Evolutionary conservation across 371 early-diverging fungal genomes (phyloP).

Genomic region (Rhizomucor miehei): DNA sequence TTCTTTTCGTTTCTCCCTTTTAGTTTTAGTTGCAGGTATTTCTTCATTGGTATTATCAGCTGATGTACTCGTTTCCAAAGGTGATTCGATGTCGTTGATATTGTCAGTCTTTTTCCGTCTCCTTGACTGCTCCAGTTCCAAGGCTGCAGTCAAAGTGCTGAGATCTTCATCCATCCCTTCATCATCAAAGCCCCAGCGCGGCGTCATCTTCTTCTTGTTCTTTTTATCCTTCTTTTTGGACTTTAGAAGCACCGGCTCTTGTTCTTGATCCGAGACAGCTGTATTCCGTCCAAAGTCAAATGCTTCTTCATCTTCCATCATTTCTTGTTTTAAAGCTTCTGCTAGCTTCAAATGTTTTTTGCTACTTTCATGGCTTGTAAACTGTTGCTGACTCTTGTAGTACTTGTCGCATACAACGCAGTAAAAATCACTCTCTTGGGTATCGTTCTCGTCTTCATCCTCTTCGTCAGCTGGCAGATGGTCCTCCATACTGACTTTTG

Average conservation of each 20-base stretch:
- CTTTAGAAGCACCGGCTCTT: slow-evolving; percentile 20
- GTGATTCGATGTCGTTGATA: slow-evolving; percentile 7
- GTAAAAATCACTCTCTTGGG: slow-evolving; percentile 48
- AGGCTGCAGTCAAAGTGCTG: slow-evolving; percentile 22
- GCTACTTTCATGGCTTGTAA: slow-evolving; percentile 73
- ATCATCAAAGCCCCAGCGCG: slow-evolving; percentile 26
- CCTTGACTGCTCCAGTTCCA: slow-evolving; percentile 19
- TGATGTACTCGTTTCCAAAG: slow-evolving; percentile 8
- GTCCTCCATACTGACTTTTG: slow-evolving; percentile 28
- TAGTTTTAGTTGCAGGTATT: slow-evolving; percentile 39
- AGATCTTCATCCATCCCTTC: slow-evolving; percentile 24
- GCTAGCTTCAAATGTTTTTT: slow-evolving; percentile 75
- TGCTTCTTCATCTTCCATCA: slow-evolving; percentile 59
- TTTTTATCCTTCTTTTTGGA: slow-evolving; percentile 31
- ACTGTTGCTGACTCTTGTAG: slow-evolving; percentile 75
- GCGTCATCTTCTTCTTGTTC: slow-evolving; percentile 36
- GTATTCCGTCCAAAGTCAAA: slow-evolving; percentile 32
- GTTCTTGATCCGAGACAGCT: slow-evolving; percentile 11
- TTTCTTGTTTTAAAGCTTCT: slow-evolving; percentile 59
- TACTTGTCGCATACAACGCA: slow-evolving; percentile 83
- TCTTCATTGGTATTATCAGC: slow-evolving; percentile 22
- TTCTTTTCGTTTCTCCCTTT: slow-evolving; percentile 42
- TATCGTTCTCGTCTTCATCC: slow-evolving; percentile 40
- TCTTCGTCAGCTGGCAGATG: slow-evolving; percentile 26
- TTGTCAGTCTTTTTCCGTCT: slow-evolving; percentile 11